These are phyloP conservation scores for Neurospora sp. DNA, from an alignment of 2,329 filamentous ascomycete species.

Conservation along the genomic window DNA sequence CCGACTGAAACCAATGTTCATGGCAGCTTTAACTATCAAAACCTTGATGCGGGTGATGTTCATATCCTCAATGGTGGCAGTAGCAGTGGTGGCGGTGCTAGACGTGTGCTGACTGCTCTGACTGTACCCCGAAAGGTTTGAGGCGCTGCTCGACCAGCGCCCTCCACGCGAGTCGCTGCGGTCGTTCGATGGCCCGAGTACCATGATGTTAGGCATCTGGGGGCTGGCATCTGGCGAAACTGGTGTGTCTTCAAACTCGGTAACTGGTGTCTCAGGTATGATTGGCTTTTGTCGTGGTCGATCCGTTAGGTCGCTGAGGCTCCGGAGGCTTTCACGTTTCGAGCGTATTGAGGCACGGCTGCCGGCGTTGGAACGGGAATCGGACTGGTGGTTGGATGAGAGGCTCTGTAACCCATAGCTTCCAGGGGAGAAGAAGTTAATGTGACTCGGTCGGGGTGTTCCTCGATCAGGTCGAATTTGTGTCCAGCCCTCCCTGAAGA, in stretches of 20 bases:
- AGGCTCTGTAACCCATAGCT: conserved; percentile 20
- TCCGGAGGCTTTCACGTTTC: conserved; percentile 44
- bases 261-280: conserved; percentile 83
- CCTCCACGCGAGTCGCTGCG: conserved; percentile 40
- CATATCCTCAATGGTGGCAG: conserved; percentile 58
- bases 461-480: conserved; percentile 77
- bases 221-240: conserved; percentile 68
- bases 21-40: conserved; percentile 73
- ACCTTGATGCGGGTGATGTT: conserved; percentile 70
- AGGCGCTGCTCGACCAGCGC: conserved; percentile 74
- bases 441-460: conserved; percentile 73
- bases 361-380: conserved; percentile 23
- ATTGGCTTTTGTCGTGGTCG: conserved; percentile 35
- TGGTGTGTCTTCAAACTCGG: conserved; percentile 86
- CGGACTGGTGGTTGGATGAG: conserved; percentile 16
- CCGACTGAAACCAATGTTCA: conserved; percentile 72
- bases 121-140: conserved; percentile 69
- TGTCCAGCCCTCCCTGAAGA: conserved; percentile 88
- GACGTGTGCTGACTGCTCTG: conserved; percentile 56
- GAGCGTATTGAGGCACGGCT: conserved; percentile 41
- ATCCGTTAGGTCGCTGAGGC: conserved; percentile 31
- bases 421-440: conserved; percentile 52
- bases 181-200: conserved; percentile 61
- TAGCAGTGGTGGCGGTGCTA: conserved; percentile 61
- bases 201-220: conserved; percentile 76